A percentile compares a stretch with the other conserved stretches of the same genome.
Evolutionary conservation across 495 filamentous ascomycete species (phyloP).

Genomic region (Aspergillus cavernicola): DNA sequence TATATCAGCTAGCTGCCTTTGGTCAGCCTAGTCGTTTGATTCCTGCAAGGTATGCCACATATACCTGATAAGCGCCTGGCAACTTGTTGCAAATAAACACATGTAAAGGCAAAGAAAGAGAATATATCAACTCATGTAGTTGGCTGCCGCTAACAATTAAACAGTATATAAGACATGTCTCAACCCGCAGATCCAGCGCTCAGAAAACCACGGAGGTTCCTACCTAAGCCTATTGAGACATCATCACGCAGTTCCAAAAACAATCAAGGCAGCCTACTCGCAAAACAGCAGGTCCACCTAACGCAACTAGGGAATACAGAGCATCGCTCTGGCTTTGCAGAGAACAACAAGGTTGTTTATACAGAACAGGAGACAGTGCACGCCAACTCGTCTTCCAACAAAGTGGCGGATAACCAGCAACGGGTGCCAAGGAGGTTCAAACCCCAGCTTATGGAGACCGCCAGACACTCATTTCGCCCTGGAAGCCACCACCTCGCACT

Average conservation of each 20-base stretch:
- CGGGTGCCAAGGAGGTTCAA: slow-evolving; percentile 44
- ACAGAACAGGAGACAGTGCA: too few relatives aligned
- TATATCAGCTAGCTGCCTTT: too few relatives aligned
- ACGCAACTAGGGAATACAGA: too few relatives aligned
- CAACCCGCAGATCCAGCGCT: not conserved
- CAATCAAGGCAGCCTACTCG: slow-evolving; percentile 24
- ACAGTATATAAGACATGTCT: not conserved
- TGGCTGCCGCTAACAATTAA: not conserved
- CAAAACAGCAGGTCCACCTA: slow-evolving; percentile 20
- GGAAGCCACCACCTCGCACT: slow-evolving; percentile 20
- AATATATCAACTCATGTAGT: too few relatives aligned
- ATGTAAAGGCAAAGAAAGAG: too few relatives aligned
- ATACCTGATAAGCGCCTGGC: too few relatives aligned
- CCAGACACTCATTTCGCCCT: slow-evolving; percentile 45
- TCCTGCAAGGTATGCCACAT: too few relatives aligned
- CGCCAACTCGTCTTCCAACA: too few relatives aligned
- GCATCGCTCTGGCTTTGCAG: too few relatives aligned
- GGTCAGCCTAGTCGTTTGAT: too few relatives aligned
- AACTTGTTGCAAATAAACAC: too few relatives aligned
- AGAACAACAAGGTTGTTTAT: too few relatives aligned
- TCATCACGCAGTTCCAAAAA: slow-evolving; percentile 50
- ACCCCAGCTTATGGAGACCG: slow-evolving; percentile 57
- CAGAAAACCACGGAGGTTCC: slow-evolving; percentile 32
- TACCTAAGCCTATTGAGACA: slow-evolving; percentile 65
- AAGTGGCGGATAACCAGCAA: not conserved